These are phyloP conservation scores for Euptelea pleiosperma DNA, from an alignment of 164 flowering plant genomes.

Conservation along the genomic window DNA sequence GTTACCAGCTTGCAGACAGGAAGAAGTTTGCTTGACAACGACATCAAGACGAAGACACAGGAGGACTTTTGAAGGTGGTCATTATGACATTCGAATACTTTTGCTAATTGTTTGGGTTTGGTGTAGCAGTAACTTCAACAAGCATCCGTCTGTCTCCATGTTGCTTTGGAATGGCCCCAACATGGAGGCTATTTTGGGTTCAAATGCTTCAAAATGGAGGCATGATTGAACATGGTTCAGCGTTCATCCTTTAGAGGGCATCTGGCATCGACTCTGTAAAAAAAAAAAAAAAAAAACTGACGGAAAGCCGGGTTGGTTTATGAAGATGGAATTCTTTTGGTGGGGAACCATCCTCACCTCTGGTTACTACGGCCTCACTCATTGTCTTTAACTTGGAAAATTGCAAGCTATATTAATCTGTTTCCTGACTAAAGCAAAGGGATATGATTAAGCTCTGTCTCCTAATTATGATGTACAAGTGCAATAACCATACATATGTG, in stretches of 20 bases:
- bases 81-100: neutral
- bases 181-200: slow-evolving; percentile 3
- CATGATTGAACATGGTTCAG: neutral
- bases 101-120: neutral
- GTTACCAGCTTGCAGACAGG: slow-evolving; percentile 15
- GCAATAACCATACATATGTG: neutral
- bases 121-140: too few relatives aligned
- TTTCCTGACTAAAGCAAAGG: too few relatives aligned
- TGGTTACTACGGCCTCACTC: too few relatives aligned
- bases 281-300: slow-evolving; percentile 7
- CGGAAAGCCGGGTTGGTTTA: neutral
- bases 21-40: neutral
- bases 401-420: too few relatives aligned
- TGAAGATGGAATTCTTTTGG: neutral
- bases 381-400: too few relatives aligned
- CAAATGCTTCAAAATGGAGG: slow-evolving; percentile 1
- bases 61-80: neutral
- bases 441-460: neutral
- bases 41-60: slow-evolving; percentile 11
- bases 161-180: too few relatives aligned
- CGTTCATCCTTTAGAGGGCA: neutral
- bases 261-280: slow-evolving; percentile 4
- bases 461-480: neutral
- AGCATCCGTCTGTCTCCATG: too few relatives aligned
- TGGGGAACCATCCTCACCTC: neutral